Percentiles rank a stretch among this genome's conserved stretches.
Evolutionary conservation across 1,139 yeast species (phyloP).

Genomic region (Pneumocystis oryctolagi): DNA sequence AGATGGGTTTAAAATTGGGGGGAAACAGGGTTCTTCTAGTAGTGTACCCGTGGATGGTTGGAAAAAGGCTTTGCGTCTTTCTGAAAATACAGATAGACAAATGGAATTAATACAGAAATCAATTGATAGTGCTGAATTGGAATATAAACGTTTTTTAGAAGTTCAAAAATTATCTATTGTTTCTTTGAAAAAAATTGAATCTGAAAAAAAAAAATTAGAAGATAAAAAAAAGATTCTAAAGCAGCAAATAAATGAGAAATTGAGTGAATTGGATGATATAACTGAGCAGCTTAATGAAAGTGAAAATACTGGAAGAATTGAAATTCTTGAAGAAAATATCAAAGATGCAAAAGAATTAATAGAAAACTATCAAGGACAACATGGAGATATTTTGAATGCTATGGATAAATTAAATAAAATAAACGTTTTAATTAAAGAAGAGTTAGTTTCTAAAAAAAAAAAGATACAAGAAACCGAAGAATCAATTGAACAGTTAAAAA

Average conservation of each 20-base stretch:
- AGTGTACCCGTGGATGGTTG: slow-evolving; percentile 45
- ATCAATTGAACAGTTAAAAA: slow-evolving; percentile 9
- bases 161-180: not conserved
- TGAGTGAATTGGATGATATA: slow-evolving; percentile 1
- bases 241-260: not conserved
- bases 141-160: not conserved
- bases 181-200: not conserved
- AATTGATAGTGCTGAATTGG: not conserved
- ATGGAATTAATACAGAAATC: slow-evolving; percentile 3
- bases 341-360: slow-evolving; percentile 15
- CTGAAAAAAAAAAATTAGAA: not conserved
- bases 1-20: slow-evolving; percentile 26
- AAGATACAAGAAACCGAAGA: not conserved
- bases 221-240: not conserved
- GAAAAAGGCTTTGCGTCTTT: slow-evolving; percentile 17
- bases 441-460: not conserved
- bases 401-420: not conserved
- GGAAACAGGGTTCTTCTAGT: slow-evolving; percentile 32
- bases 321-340: slow-evolving; percentile 14
- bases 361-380: slow-evolving; percentile 5
- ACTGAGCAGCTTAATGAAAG: not conserved
- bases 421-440: not conserved
- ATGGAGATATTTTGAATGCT: slow-evolving; percentile 2
- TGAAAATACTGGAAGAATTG: slow-evolving; percentile 1
- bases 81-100: slow-evolving; percentile 12